Percentiles rank a stretch among this genome's conserved stretches.
Evolutionary conservation across 495 filamentous ascomycete genomes (phyloP).

Genomic region (Neurospora tetraspora): DNA sequence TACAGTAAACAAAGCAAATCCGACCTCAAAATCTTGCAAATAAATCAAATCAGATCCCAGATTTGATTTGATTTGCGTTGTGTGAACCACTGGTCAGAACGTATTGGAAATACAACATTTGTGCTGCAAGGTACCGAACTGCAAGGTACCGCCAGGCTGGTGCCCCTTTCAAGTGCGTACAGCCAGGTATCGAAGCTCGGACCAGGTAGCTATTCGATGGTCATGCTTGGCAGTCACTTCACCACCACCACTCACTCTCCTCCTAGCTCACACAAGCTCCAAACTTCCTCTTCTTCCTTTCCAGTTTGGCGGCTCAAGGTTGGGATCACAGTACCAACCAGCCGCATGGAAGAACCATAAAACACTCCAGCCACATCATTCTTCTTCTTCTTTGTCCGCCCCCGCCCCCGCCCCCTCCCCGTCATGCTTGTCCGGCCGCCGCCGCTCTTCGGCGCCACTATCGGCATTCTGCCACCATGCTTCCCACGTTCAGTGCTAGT

Average conservation of each 20-base stretch:
- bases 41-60: too few relatives aligned
- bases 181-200: background rate
- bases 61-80: too few relatives aligned
- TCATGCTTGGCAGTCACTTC: background rate
- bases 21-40: too few relatives aligned
- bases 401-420: background rate
- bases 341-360: background rate
- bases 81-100: too few relatives aligned
- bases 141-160: background rate
- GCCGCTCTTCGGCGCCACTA: background rate
- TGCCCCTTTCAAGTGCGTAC: background rate
- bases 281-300: background rate
- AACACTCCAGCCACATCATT: background rate
- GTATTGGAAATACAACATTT: background rate
- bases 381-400: background rate
- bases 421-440: background rate
- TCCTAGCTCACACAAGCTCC: background rate
- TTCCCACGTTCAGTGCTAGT: background rate
- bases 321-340: background rate
- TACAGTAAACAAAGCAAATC: too few relatives aligned
- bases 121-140: background rate
- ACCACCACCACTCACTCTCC: background rate
- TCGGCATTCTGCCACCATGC: background rate
- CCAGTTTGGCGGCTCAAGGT: background rate
- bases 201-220: background rate